phyloP scores from a whole-genome alignment of 345 rosid species.

The Dipteronia sinensis region DNA sequence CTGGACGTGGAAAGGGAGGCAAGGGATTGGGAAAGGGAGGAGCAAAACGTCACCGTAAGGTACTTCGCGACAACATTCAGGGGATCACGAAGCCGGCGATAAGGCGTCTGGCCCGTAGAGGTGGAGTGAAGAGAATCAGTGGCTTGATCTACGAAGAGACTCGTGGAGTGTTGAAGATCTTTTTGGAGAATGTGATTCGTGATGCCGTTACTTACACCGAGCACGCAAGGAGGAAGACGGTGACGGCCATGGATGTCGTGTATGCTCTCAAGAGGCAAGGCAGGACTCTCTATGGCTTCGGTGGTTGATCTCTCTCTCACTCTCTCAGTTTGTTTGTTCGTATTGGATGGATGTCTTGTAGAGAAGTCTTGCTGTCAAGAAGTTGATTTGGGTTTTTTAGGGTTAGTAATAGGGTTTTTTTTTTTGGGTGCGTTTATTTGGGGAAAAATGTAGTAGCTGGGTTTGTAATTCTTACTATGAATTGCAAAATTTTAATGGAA shows the following conservation, averaged over 20 bases:
- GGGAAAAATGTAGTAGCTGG: too few species aligned
- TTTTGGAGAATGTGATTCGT: slow-evolving; percentile 5
- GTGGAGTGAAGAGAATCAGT: neutral
- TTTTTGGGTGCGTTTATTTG: neutral
- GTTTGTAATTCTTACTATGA: neutral
- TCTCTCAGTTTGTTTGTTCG: neutral
- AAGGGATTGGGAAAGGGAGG: neutral
- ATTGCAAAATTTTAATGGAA: neutral
- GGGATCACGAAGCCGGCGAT: neutral
- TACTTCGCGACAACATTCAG: neutral
- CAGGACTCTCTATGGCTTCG: neutral
- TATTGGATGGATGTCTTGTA: neutral
- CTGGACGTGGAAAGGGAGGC: slow-evolving; percentile 3
- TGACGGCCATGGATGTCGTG: neutral
- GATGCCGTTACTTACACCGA: neutral
- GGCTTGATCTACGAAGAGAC: neutral
- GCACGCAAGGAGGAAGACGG: neutral
- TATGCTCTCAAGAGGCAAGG: slow-evolving; percentile 1
- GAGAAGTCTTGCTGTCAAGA: slow-evolving; percentile 6
- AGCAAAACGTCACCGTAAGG: neutral
- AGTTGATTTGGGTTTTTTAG: neutral
- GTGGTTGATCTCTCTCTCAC: neutral
- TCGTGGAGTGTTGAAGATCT: neutral
- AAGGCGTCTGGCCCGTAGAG: slow-evolving; percentile 5
- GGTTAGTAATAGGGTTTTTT: neutral